A percentile compares a stretch with the other conserved stretches of the same genome.
Evolutionary conservation across 2,329 filamentous ascomycete species (phyloP).

Genomic region (Fusarium nematophilum): DNA sequence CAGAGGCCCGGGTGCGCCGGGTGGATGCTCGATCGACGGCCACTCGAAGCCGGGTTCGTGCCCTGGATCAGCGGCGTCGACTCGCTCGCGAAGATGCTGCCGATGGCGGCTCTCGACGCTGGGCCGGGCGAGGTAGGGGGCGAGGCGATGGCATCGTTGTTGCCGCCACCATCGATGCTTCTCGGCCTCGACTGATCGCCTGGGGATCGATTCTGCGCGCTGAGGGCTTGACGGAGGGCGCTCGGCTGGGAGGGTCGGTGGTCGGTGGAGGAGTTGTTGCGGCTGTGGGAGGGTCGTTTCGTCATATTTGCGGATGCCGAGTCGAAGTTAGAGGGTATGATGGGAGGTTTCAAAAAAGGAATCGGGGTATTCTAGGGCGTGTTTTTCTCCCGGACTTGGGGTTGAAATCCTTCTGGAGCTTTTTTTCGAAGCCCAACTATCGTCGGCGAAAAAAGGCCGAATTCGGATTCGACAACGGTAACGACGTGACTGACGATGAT

Average conservation of each 20-base stretch:
- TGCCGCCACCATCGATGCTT: slow-evolving; percentile 6
- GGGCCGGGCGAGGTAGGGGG: slow-evolving; percentile 40
- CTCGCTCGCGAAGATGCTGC: slow-evolving; percentile 53
- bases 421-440: slow-evolving; percentile 1
- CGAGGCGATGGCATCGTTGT: slow-evolving; percentile 33
- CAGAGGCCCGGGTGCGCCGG: slow-evolving; percentile 63
- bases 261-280: slow-evolving; percentile 46
- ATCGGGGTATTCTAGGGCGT: background rate
- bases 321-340: background rate
- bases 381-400: background rate
- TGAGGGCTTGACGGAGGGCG: slow-evolving; percentile 59
- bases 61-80: slow-evolving; percentile 61
- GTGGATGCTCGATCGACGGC: slow-evolving; percentile 39
- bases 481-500: slow-evolving; percentile 21
- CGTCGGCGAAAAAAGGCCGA: slow-evolving; percentile 13
- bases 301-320: slow-evolving; percentile 37
- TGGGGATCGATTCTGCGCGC: slow-evolving; percentile 41
- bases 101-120: slow-evolving; percentile 31
- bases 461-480: slow-evolving; percentile 11
- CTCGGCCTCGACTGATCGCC: slow-evolving; percentile 14
- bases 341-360: background rate
- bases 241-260: slow-evolving; percentile 59
- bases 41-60: slow-evolving; percentile 35
- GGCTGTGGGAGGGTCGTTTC: slow-evolving; percentile 42
- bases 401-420: slow-evolving; percentile 3